These are phyloP conservation scores for Tetrapisispora nanseiensis DNA, from an alignment of 805 yeast genomes.

Conservation along the genomic window DNA sequence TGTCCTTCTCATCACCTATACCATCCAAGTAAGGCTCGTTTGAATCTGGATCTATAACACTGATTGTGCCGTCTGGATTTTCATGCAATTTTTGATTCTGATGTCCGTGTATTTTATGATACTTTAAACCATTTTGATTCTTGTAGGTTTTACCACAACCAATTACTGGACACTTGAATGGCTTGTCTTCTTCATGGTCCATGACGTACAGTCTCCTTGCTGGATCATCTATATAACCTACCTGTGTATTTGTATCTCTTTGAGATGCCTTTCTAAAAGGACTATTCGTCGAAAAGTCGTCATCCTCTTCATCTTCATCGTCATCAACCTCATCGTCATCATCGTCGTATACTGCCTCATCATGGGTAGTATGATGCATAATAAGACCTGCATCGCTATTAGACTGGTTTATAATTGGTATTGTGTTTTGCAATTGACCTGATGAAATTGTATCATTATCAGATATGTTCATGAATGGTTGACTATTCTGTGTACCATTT, in stretches of 20 bases:
- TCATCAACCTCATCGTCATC: conserved; percentile 17
- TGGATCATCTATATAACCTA: conserved; percentile 80
- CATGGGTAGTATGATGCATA: neutral
- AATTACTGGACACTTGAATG: conserved; percentile 94
- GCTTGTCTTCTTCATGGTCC: conserved; percentile 88
- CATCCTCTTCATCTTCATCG: conserved; percentile 3
- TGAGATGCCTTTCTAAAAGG: conserved; percentile 10
- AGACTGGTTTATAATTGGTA: neutral
- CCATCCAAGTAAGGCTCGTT: conserved; percentile 90
- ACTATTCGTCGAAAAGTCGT: conserved; percentile 1
- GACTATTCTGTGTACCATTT: neutral
- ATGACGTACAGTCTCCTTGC: conserved; percentile 89
- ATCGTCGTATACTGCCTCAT: neutral
- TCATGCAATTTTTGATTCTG: conserved; percentile 87
- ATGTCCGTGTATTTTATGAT: conserved; percentile 93
- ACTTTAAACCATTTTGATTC: conserved; percentile 94
- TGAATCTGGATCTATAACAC: conserved; percentile 84
- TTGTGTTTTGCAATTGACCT: neutral
- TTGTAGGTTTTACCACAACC: conserved; percentile 97
- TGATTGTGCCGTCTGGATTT: conserved; percentile 87
- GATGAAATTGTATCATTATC: neutral
- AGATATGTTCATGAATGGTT: neutral
- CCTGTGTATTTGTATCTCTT: conserved; percentile 29
- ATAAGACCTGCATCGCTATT: neutral
- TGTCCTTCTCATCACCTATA: conserved; percentile 91